A percentile compares a stretch with the other conserved stretches of the same genome.
Evolutionary conservation across 139 green algal genomes (phyloP).

Genomic region (Picochlorum sp.): DNA sequence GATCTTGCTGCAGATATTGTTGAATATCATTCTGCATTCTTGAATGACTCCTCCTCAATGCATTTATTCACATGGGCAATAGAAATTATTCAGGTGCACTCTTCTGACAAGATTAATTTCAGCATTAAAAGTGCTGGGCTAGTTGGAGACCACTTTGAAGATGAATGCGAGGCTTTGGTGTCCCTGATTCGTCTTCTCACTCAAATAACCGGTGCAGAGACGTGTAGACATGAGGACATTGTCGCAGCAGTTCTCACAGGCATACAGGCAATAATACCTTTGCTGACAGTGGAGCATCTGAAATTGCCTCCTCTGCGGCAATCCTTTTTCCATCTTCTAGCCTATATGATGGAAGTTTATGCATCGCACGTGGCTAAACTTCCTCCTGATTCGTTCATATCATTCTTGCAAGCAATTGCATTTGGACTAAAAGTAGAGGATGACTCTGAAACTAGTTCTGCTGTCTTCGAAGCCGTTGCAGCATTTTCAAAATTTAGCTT

Average conservation of each 20-base stretch:
- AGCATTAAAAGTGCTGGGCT: neutral
- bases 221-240: conserved; percentile 15
- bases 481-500: conserved; percentile 43
- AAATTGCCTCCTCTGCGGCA: conserved; percentile 69
- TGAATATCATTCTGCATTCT: conserved; percentile 29
- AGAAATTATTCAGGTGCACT: conserved; percentile 34
- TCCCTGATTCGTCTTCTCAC: conserved; percentile 76
- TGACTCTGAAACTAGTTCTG: conserved; percentile 17
- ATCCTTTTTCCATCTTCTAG: conserved; percentile 69
- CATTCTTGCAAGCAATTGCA: conserved; percentile 49
- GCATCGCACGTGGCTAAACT: conserved; percentile 58
- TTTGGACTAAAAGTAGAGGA: conserved; percentile 39
- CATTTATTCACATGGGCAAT: conserved; percentile 48
- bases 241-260: conserved; percentile 49
- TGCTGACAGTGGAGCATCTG: conserved; percentile 67
- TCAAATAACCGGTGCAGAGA: conserved; percentile 48
- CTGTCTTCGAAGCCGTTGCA: conserved; percentile 28
- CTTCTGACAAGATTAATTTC: neutral
- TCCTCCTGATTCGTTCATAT: conserved; percentile 29
- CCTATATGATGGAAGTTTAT: conserved; percentile 71
- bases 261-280: conserved; percentile 66
- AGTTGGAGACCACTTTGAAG: conserved; percentile 28
- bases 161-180: conserved; percentile 40
- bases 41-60: conserved; percentile 12
- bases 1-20: conserved; percentile 71